Percentiles rank a stretch among this genome's conserved stretches.
These are phyloP conservation scores for Linum trigynum DNA, from an alignment of 345 rosid species.

Conservation along the genomic window DNA sequence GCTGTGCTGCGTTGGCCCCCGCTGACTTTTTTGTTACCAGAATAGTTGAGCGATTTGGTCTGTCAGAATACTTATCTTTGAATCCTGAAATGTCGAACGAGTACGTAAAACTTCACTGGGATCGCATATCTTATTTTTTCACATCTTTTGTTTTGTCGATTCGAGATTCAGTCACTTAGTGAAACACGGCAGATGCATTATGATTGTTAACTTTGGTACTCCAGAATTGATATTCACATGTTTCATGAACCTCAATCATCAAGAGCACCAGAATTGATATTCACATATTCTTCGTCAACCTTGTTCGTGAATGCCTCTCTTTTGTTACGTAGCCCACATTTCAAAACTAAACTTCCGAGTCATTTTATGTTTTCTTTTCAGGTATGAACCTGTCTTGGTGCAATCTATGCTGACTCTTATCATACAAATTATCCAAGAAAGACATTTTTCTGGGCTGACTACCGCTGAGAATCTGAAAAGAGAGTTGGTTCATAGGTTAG, in stretches of 20 bases:
- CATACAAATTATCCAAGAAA: conserved; percentile 80
- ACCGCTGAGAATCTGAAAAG: conserved; percentile 74
- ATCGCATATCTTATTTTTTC: neutral
- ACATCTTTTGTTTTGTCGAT: neutral
- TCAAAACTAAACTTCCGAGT: neutral
- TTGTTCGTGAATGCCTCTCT: neutral
- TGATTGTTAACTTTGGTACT: neutral
- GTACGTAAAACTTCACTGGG: conserved; percentile 34
- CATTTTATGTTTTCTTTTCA: conserved; percentile 22
- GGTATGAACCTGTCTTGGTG: conserved; percentile 77
- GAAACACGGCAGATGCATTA: too few relatives aligned
- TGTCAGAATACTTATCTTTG: conserved; percentile 50
- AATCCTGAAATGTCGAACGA: conserved; percentile 42
- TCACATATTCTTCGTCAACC: neutral
- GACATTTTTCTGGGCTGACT: conserved; percentile 73
- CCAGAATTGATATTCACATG: neutral
- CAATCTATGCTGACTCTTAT: conserved; percentile 85
- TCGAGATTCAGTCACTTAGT: neutral
- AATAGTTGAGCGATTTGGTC: conserved; percentile 75
- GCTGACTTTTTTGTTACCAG: conserved; percentile 68
- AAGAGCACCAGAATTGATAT: neutral
- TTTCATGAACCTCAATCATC: neutral
- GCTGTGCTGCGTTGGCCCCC: conserved; percentile 94
- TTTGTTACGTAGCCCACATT: neutral
- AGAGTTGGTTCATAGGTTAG: conserved; percentile 73